Evolutionary conservation across 2,329 filamentous ascomycete species (phyloP), one percentile per base, ranked within the genome.

Genomic region (Lachnellula hyalina): DNA sequence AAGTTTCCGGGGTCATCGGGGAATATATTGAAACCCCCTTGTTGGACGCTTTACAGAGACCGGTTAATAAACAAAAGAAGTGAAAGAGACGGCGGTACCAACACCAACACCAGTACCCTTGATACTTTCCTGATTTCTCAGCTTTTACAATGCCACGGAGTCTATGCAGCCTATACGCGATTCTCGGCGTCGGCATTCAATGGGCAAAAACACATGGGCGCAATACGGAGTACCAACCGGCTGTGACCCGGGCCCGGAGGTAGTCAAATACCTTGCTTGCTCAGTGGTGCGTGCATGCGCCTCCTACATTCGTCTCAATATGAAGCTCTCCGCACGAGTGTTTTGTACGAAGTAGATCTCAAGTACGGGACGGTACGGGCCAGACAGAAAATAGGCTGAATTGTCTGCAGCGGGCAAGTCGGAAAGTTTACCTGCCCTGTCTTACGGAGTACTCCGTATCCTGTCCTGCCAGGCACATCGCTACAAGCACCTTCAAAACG

Each of bases 341-440:
- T 5, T 25, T 7, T 7, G 6, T 25, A 25, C 25, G 5, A 25
- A 25, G 41, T 44, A 19, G 21, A 46, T 25, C 17, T 23, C 19
- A 12, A 25, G n/a, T 25, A 47, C 46, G 46, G 21, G 23, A 47
- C 21, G 46, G 46, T 32, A 47, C 28, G 46, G 32, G 46, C 46
- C 25, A 36, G 46, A 47, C 28, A 11, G 28, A 47, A 47, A 32
- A 47, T 47, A 47, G 46, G 46, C 46, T 47, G 46, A 47, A 47
- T 47, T 14, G 42, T n/a, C 12, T 19, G 38, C 14, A 41, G 38
- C 38, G 11, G 14, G 17, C 38, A 41, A 19, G 11, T 15, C 38
- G 38, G 17, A 41, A 41, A 41, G 21, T 41, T 41, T n/a, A 12
- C 14, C 28, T 32, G 8, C 28, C 28, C 28, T 32, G 28, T 32